Evolutionary conservation across 2,329 filamentous ascomycete species (phyloP).

Genomic region (Cytospora leucostoma): DNA sequence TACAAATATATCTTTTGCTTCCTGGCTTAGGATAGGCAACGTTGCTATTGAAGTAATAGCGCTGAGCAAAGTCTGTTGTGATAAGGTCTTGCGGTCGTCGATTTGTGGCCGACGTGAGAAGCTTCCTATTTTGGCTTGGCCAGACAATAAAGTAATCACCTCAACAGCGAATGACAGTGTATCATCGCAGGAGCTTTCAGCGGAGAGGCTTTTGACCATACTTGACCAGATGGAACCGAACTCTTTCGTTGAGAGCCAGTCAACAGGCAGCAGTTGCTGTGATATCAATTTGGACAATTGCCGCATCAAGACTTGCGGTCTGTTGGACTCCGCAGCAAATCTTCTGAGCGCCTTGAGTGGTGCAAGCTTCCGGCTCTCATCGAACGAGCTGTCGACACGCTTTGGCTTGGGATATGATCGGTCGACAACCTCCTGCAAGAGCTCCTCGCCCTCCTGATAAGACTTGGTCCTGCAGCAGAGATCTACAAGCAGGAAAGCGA

Average conservation of each 20-base stretch:
- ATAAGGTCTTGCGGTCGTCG: conserved; percentile 27
- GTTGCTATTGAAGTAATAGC: conserved; percentile 44
- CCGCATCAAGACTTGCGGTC: conserved; percentile 40
- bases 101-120: conserved; percentile 13
- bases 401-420: conserved; percentile 41
- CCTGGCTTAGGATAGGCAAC: conserved; percentile 37
- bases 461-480: conserved; percentile 43
- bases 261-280: conserved; percentile 39
- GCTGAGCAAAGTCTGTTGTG: conserved; percentile 45
- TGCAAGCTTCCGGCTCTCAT: conserved; percentile 33
- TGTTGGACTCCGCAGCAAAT: conserved; percentile 37
- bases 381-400: conserved; percentile 36
- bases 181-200: conserved; percentile 36
- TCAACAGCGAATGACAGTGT: conserved; percentile 40
- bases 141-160: conserved; percentile 39
- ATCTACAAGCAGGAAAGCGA: conserved; percentile 44
- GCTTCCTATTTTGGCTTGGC: conserved; percentile 2
- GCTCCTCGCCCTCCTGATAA: conserved; percentile 43
- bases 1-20: conserved; percentile 15
- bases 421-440: conserved; percentile 41
- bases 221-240: conserved; percentile 46
- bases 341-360: conserved; percentile 40
- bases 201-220: conserved; percentile 40
- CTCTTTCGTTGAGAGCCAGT: conserved; percentile 48
- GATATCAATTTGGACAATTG: conserved; percentile 42